Conservation (phyloP, 495 filamentous ascomycete species). For the Apiosordaria backusii region DNA sequence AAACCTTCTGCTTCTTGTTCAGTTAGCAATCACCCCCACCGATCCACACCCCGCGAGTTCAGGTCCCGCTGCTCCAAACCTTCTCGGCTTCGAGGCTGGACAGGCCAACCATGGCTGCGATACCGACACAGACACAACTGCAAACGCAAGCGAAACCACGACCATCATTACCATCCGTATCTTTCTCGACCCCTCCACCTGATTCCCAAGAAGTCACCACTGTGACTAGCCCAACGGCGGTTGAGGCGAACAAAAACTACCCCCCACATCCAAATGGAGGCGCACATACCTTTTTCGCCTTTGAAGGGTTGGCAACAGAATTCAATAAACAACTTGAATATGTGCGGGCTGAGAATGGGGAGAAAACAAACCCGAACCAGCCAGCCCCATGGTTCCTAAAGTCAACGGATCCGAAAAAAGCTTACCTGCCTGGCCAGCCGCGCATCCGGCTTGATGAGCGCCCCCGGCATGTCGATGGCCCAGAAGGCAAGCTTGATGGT, state of each 20-base stretch:
- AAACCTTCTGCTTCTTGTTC: too few species aligned
- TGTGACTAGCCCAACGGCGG: not conserved
- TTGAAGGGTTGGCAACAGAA: conserved; percentile 14
- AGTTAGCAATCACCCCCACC: too few species aligned
- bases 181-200: not conserved
- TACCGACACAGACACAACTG: not conserved
- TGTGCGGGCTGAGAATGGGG: not conserved
- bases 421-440: conserved; percentile 29
- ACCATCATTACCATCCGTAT: not conserved
- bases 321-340: conserved; percentile 22
- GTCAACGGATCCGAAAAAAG: conserved; percentile 11
- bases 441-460: conserved; percentile 20
- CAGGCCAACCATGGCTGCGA: not conserved
- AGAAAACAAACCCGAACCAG: not conserved
- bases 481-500: conserved; percentile 6
- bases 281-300: not conserved
- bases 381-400: conserved; percentile 9
- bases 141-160: not conserved
- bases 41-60: not conserved
- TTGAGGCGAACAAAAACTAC: not conserved
- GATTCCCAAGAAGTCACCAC: not conserved
- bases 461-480: not conserved
- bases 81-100: not conserved
- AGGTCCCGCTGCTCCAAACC: not conserved
- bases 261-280: not conserved